Base-by-base conservation (phyloP, 805 yeast species). In the Cyberlindnera samutprakarnensis region DNA sequence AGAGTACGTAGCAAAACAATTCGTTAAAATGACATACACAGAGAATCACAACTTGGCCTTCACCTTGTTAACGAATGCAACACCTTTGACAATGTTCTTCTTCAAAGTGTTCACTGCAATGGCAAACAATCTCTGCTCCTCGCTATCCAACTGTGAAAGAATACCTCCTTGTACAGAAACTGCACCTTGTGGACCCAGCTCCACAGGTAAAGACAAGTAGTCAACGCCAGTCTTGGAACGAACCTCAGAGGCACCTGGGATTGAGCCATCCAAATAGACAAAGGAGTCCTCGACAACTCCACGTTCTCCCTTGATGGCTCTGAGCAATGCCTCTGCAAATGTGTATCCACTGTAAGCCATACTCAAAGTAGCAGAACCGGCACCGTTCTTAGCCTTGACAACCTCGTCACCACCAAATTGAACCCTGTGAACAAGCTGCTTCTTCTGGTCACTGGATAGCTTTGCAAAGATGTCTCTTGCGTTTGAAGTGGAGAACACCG, bases 391-490 rank as follows among this genome's bases (percentile, higher is more conserved):
- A 35, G 96, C 96, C 64, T 82, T 69, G 43, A 88, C 97, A 29
- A 88, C 95, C 62, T 90, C 96, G 57, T 88, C 97, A 55, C 97
- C 97, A 41, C 94, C 95, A 49, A 81, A 87, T 66, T 88, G 96
- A 46, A 88, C 88, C 63, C 97, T 76, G 70, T 85, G 70, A 50
- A 86, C 74, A 47, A 88, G 72, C 56, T 51, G 49, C 51, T 47
- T 53, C 53, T 37, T 51, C 34, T 39, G 31, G 13, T 30, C 16
- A 35, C 42, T 44, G 44, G 32, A 38, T 43, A 38, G 43, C 27
- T 27, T 24, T n/a, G 30, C 21, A 31, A 35, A 48, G 17, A 40
- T 36, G 27, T 37, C 12, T 17, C 33, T 35, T 6, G 35, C 45
- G 28, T 37, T 35, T 26, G 52, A 28, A 10, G 36, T 43, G 8